Base-by-base conservation (phyloP, 2,329 filamentous ascomycete genomes). In the Cordyceps militaris region DNA sequence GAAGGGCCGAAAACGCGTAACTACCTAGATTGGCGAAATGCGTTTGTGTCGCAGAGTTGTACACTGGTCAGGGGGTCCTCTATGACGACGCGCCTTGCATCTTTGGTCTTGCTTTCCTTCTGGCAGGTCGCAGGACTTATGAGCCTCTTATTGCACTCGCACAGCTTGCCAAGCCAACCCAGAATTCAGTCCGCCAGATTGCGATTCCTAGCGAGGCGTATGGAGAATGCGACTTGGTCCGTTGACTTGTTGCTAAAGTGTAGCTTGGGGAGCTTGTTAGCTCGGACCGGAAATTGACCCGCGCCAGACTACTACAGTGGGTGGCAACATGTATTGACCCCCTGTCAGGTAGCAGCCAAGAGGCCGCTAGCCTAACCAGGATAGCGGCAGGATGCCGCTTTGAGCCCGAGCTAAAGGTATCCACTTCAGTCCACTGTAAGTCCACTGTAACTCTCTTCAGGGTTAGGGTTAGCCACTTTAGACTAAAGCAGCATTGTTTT, bases 271-370 rank as follows among this genome's bases (percentile, higher is more conserved):
- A 55, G 56, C 42, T 53, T 28, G 57, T 62, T 62, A 62, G 61
- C 62, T 66, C 68, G 69, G 70, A 66, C 67, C 67, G 69, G 68
- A 68, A 69, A 68, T 71, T 71, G 68, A 68, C 66, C 70, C 70
- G 67, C 65, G 57, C 57, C 59, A 61, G 55, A 32, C 6, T 46
- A 40, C 50, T 38, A 48, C 48, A 21, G 40, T 56, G 46, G 55
- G 30, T 32, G 30, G 30, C 30, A 32, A 10, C n/a, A n/a, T n/a
- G n/a, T n/a, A n/a, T n/a, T n/a, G n/a, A n/a, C n/a, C n/a, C n/a
- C n/a, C n/a, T n/a, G n/a, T n/a, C n/a, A n/a, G n/a, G n/a, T n/a
- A n/a, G n/a, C n/a, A n/a, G n/a, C n/a, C n/a, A n/a, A n/a, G n/a
- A n/a, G n/a, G n/a, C n/a, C n/a, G n/a, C n/a, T n/a, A n/a, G n/a